phyloP scores from a whole-genome alignment of 2,329 filamentous ascomycete species.

The Dothiorella sarmentorum region DNA sequence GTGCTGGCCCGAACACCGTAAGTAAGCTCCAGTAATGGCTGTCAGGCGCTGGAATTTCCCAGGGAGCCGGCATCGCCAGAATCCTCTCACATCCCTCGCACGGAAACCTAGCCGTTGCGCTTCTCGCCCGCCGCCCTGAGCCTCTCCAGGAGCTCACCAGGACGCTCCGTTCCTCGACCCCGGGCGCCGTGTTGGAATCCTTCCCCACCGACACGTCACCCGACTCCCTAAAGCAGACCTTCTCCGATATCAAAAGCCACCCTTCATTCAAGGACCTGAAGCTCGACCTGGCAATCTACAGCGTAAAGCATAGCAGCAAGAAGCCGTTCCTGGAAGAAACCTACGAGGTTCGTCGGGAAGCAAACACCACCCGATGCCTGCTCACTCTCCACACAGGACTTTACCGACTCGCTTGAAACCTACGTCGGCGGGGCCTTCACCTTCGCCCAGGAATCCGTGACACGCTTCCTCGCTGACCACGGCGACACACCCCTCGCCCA shows the following conservation, averaged over 20 bases:
- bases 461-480: slow-evolving; percentile 52
- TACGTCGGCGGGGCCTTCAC: slow-evolving; percentile 56
- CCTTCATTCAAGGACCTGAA: slow-evolving; percentile 49
- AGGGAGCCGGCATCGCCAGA: slow-evolving; percentile 56
- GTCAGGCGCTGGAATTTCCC: slow-evolving; percentile 1
- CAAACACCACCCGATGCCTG: slow-evolving; percentile 30
- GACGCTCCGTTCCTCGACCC: slow-evolving; percentile 41
- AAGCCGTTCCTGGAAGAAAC: slow-evolving; percentile 56
- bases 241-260: slow-evolving; percentile 49
- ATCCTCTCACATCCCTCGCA: slow-evolving; percentile 50
- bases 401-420: slow-evolving; percentile 44
- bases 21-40: not conserved
- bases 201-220: slow-evolving; percentile 53
- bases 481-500: slow-evolving; percentile 47
- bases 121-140: slow-evolving; percentile 50
- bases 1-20: slow-evolving; percentile 34
- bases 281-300: slow-evolving; percentile 44
- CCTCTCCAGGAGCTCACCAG: slow-evolving; percentile 43
- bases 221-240: slow-evolving; percentile 46
- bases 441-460: slow-evolving; percentile 53
- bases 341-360: slow-evolving; percentile 33
- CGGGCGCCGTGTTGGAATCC: slow-evolving; percentile 47
- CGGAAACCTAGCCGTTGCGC: slow-evolving; percentile 55
- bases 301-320: slow-evolving; percentile 54
- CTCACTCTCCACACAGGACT: slow-evolving; percentile 21